Evolutionary conservation across 75 land plant genomes (phyloP), one percentile per base, ranked within the genome.

Genomic region (Selaginella tamariscina): DNA sequence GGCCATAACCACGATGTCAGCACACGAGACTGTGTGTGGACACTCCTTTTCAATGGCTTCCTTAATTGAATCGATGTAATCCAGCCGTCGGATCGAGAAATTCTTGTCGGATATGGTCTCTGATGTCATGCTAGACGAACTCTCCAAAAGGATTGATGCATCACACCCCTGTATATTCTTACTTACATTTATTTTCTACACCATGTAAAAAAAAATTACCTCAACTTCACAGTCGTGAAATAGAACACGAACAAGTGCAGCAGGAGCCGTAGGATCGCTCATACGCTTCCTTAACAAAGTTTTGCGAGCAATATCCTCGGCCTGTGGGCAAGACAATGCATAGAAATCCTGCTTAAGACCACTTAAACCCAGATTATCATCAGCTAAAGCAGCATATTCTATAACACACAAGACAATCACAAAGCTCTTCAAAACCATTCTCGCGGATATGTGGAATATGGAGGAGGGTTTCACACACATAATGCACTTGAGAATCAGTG

Each of bases 1-100:
- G 0, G 80, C 78, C 65, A 83, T 24, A 24, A 70, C 83, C 8
- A 83, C 68, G n/a, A 83, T 68, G 68, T 83, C 83, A 0, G 85
- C 80, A 31, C 85, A 83, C 0, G 85, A 83, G 2, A 83, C 86
- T 20, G 55, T 59, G 22, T 44, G 72, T 0, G 86, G 84, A 56
- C 86, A 84, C 27, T 21, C 55, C 5, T 31, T 32, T 33, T 84
- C 86, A 30, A 81, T 54, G 27, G 66, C 64, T 0, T 64, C 22
- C 57, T 84, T 84, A n/a, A 84, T 56, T 5, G 59, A 18, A 27
- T 65, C 67, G 9, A 84, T 84, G 32, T 56, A 32, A 32, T 76
- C 74, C 55, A 79, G 72, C 13, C 72, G 69, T 27, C 81, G 32
- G 20, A 84, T 65, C 1, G 76, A 83, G 30, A 81, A 78, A 54